phyloP scores from a whole-genome alignment of 179 eudicot genomes.

The Carnegiea gigantea region DNA sequence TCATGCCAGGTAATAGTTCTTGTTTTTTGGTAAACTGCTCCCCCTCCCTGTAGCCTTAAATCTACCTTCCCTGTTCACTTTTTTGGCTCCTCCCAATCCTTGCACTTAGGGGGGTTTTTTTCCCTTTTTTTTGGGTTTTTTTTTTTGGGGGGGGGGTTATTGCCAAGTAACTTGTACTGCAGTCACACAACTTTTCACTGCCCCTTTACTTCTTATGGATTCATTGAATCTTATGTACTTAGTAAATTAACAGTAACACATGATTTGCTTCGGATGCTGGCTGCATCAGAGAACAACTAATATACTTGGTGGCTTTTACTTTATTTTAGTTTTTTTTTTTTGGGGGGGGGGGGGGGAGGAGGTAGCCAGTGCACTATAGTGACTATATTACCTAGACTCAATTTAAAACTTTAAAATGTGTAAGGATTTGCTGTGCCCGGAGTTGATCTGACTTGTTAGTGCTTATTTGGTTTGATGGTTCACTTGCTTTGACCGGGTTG shows the following conservation, averaged over 20 bases:
- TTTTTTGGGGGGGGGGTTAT: background rate
- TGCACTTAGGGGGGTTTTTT: too few species aligned
- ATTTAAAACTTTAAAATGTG: too few species aligned
- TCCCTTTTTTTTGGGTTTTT: too few species aligned
- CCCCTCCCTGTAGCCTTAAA: background rate
- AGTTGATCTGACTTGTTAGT: too few species aligned
- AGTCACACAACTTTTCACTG: background rate
- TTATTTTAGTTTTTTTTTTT: too few species aligned
- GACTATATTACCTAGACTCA: background rate
- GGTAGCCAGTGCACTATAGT: background rate
- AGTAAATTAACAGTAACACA: background rate
- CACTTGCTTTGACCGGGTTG: too few species aligned
- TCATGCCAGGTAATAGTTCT: constrained; percentile 61
- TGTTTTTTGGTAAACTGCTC: background rate
- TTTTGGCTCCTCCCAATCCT: background rate
- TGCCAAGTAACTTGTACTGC: background rate
- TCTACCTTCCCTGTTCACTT: background rate
- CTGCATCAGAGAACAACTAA: background rate
- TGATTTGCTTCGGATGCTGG: background rate
- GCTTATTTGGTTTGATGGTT: too few species aligned
- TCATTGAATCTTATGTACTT: background rate
- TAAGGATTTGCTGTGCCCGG: too few species aligned
- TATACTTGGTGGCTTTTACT: background rate
- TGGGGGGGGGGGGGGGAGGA: background rate
- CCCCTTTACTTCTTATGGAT: background rate